phyloP scores from a whole-genome alignment of 1,284 basidiomycete genomes.

The Papiliotrema laurentii region DNA sequence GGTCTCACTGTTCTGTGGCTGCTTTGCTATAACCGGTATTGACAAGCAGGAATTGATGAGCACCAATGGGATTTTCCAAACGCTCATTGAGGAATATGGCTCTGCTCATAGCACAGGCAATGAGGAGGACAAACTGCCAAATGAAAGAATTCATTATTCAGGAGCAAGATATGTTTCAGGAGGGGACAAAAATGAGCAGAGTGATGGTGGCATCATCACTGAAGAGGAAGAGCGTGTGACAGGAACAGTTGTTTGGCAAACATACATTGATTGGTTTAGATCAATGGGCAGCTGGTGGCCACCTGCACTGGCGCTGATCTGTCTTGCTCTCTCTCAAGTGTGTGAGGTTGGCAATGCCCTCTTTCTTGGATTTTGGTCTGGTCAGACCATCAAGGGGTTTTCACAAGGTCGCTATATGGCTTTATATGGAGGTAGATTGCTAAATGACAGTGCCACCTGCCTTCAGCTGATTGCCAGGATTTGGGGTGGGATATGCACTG shows the following conservation, averaged over 20 bases:
- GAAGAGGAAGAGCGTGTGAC: constrained; percentile 38
- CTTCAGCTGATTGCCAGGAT: neutral
- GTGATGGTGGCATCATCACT: constrained; percentile 56
- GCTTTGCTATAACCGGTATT: too few relatives aligned
- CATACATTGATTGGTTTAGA: constrained; percentile 22
- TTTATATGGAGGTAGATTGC: constrained; percentile 23
- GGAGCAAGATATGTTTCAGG: neutral
- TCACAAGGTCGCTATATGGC: constrained; percentile 31
- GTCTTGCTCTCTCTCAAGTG: constrained; percentile 21
- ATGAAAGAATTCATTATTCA: neutral
- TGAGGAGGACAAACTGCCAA: neutral
- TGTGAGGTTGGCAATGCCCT: constrained; percentile 28
- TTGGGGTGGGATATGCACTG: neutral
- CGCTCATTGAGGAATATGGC: constrained; percentile 13
- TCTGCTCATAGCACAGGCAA: neutral
- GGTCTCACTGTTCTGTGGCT: too few relatives aligned
- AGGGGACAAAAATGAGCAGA: constrained; percentile 1
- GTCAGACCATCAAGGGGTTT: constrained; percentile 26
- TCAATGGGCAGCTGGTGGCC: constrained; percentile 15
- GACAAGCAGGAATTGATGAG: constrained; percentile 6
- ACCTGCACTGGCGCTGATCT: constrained; percentile 11
- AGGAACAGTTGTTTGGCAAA: constrained; percentile 24
- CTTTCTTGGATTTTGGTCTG: constrained; percentile 37
- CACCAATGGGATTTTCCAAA: constrained; percentile 8
- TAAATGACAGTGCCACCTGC: neutral